Percentiles rank a stretch among this genome's conserved stretches.
Evolutionary conservation across 352 stramenopile genomes (phyloP).

Genomic region (Globisporangium uncinulatum): DNA sequence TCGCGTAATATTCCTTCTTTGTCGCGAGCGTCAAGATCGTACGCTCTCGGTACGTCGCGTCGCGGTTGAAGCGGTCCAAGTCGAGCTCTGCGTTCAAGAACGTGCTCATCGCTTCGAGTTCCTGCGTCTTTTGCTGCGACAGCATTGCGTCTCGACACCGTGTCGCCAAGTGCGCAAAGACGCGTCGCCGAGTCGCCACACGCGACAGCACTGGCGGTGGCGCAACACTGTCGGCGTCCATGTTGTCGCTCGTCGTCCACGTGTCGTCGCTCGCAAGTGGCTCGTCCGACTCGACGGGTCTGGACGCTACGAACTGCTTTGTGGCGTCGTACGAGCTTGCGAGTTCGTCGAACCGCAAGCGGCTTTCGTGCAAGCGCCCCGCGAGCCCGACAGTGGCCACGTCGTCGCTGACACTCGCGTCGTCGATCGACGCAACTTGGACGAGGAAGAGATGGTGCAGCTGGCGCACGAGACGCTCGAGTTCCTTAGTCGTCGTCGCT

Average conservation of each 20-base stretch:
- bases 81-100: constrained; percentile 63
- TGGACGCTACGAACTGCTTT: constrained; percentile 10
- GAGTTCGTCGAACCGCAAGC: constrained; percentile 4
- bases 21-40: constrained; percentile 48
- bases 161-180: constrained; percentile 31
- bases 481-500: constrained; percentile 1
- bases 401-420: background rate
- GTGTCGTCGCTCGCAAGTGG: background rate
- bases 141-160: constrained; percentile 39
- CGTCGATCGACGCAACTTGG: constrained; percentile 14
- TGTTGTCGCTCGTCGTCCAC: background rate
- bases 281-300: constrained; percentile 6
- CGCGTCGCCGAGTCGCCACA: background rate
- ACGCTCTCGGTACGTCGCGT: constrained; percentile 40
- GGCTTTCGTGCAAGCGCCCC: background rate
- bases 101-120: constrained; percentile 53
- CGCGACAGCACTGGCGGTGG: background rate
- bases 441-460: constrained; percentile 49
- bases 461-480: constrained; percentile 16
- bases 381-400: background rate
- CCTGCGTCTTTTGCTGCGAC: constrained; percentile 50
- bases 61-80: constrained; percentile 40
- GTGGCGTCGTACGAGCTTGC: constrained; percentile 7
- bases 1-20: constrained; percentile 37
- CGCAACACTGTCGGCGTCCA: background rate